phyloP scores from a whole-genome alignment of 2,329 filamentous ascomycete genomes.

The Fusarium veterinarium region DNA sequence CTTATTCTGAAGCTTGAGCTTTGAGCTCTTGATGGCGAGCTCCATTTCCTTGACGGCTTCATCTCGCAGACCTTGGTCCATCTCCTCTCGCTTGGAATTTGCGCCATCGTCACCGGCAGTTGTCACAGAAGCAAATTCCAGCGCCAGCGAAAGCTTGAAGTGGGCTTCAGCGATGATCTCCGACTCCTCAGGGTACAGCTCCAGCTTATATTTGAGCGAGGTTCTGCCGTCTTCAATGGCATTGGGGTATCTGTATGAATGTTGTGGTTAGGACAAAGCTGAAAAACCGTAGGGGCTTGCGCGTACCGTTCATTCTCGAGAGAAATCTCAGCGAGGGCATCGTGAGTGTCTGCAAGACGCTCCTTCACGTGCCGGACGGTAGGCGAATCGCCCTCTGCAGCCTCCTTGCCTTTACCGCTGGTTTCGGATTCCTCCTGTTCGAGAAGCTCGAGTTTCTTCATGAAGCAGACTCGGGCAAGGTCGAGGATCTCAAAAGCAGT shows the following conservation, averaged over 20 bases:
- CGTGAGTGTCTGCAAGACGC: conserved; percentile 90
- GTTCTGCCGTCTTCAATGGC: conserved; percentile 87
- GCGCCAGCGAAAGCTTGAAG: conserved; percentile 93
- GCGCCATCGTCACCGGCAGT: conserved; percentile 62
- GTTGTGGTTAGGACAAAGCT: conserved; percentile 1
- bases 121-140: conserved; percentile 91
- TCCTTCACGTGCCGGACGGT: conserved; percentile 76
- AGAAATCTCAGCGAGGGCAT: conserved; percentile 95
- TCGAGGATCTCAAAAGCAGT: conserved; percentile 88
- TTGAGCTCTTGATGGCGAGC: conserved; percentile 78
- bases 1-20: conserved; percentile 76
- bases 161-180: conserved; percentile 93
- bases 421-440: conserved; percentile 49
- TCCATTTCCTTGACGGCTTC: conserved; percentile 79
- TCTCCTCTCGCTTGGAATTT: conserved; percentile 58
- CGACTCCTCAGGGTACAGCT: conserved; percentile 82
- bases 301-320: conserved; percentile 87
- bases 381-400: conserved; percentile 54
- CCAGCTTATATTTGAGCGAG: conserved; percentile 81
- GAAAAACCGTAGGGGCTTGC: not conserved
- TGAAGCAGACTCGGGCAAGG: conserved; percentile 75
- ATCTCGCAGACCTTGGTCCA: conserved; percentile 77
- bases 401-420: conserved; percentile 58
- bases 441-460: conserved; percentile 62
- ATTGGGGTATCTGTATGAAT: conserved; percentile 72